Conservation (phyloP, 768 basidiomycete genomes). For the Leucocoprinus leucothites region DNA sequence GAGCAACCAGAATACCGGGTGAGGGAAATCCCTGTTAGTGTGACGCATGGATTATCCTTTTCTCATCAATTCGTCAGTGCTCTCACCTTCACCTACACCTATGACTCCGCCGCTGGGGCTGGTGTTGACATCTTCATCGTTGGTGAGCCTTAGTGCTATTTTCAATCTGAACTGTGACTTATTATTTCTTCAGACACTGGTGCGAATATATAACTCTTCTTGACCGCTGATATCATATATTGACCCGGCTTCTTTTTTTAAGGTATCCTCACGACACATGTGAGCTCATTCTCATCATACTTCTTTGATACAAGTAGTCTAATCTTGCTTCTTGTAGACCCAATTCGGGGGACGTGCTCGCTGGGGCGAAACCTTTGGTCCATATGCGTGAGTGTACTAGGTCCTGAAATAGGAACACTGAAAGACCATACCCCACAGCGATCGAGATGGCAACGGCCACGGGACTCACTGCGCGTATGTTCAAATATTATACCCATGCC, state of each 20-base stretch:
- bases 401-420: background rate
- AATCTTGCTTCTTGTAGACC: background rate
- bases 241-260: background rate
- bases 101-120: constrained; percentile 8
- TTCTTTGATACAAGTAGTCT: background rate
- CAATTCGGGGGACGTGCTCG: constrained; percentile 38
- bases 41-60: background rate
- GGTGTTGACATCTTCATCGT: constrained; percentile 39
- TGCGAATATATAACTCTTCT: constrained; percentile 5
- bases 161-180: background rate
- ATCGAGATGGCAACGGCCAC: constrained; percentile 36
- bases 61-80: background rate
- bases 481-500: background rate
- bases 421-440: background rate
- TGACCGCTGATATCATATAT: background rate
- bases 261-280: constrained; percentile 22
- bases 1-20: constrained; percentile 13
- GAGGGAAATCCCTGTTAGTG: background rate
- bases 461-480: constrained; percentile 31
- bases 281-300: background rate
- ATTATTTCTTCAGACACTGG: constrained; percentile 19
- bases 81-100: constrained; percentile 21
- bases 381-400: constrained; percentile 16
- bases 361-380: constrained; percentile 33
- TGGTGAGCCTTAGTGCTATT: constrained; percentile 19